Conservation (phyloP, 1,284 basidiomycete genomes). For the Heterobasidion annosum region DNA sequence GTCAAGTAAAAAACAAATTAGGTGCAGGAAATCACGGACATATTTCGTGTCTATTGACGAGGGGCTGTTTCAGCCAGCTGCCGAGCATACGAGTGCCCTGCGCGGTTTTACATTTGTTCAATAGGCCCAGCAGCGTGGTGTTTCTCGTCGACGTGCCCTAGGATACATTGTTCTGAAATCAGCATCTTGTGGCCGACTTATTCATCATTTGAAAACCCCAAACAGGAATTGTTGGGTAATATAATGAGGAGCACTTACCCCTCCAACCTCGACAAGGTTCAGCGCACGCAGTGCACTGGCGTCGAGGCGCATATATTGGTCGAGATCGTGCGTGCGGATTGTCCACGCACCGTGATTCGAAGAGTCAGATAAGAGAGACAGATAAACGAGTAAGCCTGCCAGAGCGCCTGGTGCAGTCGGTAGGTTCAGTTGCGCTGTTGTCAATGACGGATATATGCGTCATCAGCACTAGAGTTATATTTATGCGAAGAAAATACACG, state of each 20-base stretch:
- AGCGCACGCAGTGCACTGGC: conserved; percentile 90
- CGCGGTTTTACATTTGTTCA: conserved; percentile 95
- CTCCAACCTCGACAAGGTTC: conserved; percentile 68
- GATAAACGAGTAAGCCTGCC: conserved; percentile 77
- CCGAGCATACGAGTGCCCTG: conserved; percentile 90
- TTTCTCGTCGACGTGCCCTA: conserved; percentile 58
- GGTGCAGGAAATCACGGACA: conserved; percentile 37
- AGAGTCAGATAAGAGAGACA: conserved; percentile 76
- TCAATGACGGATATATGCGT: neutral
- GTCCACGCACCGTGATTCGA: conserved; percentile 79
- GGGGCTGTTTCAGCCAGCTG: conserved; percentile 95
- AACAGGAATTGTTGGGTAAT: neutral
- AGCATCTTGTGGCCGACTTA: neutral
- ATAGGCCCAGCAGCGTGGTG: conserved; percentile 80
- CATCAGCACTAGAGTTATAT: neutral
- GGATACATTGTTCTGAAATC: neutral
- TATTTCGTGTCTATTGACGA: conserved; percentile 92
- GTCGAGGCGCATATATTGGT: conserved; percentile 94
- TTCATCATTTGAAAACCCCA: neutral
- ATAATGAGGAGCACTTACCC: conserved; percentile 20
- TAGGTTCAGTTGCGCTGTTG: conserved; percentile 70
- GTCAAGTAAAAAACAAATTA: conserved; percentile 5
- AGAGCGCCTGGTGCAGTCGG: conserved; percentile 77
- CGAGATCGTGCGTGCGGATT: conserved; percentile 83
- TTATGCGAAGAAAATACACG: too few relatives aligned